phyloP scores from a whole-genome alignment of 1,284 basidiomycete genomes.

The Sutorius eximius region DNA sequence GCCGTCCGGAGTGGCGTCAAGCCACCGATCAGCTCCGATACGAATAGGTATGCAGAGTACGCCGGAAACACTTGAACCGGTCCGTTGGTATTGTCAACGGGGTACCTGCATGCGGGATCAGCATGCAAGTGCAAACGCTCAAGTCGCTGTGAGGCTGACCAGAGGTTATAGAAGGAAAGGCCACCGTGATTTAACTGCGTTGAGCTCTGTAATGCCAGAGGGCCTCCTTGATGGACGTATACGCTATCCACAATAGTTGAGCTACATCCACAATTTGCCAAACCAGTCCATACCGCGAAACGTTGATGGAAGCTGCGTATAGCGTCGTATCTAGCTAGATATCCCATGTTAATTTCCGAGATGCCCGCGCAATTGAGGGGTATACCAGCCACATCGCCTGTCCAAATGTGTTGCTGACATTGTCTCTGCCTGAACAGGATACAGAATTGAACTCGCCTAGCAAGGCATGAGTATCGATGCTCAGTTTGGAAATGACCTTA shows the following conservation, averaged over 20 bases:
- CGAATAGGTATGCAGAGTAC: conserved; percentile 49
- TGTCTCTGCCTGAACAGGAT: conserved; percentile 48
- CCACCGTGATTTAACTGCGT: conserved; percentile 50
- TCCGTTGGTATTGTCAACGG: conserved; percentile 48
- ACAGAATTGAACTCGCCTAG: conserved; percentile 54
- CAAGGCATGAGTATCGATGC: not conserved
- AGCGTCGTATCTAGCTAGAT: conserved; percentile 45
- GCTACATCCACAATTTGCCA: not conserved
- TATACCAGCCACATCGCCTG: conserved; percentile 51
- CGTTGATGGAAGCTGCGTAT: conserved; percentile 51
- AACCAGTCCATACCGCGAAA: conserved; percentile 38
- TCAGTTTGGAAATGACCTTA: conserved; percentile 13
- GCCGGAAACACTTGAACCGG: conserved; percentile 50
- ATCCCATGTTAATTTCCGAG: not conserved
- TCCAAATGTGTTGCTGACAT: conserved; percentile 52
- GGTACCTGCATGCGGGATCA: conserved; percentile 38
- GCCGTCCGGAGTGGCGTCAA: conserved; percentile 44
- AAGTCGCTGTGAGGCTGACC: conserved; percentile 28
- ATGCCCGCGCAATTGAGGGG: not conserved
- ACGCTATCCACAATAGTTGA: conserved; percentile 31
- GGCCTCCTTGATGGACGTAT: conserved; percentile 53
- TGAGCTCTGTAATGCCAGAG: conserved; percentile 48
- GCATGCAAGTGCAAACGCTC: not conserved
- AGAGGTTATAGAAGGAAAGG: conserved; percentile 49
- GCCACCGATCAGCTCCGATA: conserved; percentile 46